Conservation (phyloP, 495 filamentous ascomycete genomes). For the Neurospora hispaniola region DNA sequence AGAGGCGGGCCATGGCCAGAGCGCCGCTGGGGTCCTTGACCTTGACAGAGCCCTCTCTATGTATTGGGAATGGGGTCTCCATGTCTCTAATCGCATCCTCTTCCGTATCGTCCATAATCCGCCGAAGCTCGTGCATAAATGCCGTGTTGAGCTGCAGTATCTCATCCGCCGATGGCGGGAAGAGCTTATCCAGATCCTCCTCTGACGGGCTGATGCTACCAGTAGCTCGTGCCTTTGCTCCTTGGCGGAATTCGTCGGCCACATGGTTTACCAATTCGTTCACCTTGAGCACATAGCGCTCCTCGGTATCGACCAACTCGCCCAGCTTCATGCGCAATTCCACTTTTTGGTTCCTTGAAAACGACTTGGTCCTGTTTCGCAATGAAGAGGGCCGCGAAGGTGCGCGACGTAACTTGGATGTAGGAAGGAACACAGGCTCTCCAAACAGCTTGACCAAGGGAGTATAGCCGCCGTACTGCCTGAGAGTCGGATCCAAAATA, state of each 20-base stretch:
- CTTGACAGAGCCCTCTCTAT: conserved; percentile 42
- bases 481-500: conserved; percentile 45
- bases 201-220: conserved; percentile 63
- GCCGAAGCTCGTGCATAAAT: conserved; percentile 65
- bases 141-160: conserved; percentile 70
- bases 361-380: conserved; percentile 52
- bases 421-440: conserved; percentile 75
- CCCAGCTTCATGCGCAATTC: conserved; percentile 79
- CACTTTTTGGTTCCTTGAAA: conserved; percentile 72
- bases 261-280: conserved; percentile 70
- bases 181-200: conserved; percentile 61
- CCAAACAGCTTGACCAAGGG: conserved; percentile 68
- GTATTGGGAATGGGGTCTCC: conserved; percentile 28
- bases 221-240: conserved; percentile 44
- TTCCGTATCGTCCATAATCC: conserved; percentile 73
- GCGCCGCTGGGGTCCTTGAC: conserved; percentile 62
- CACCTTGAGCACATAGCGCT: conserved; percentile 80
- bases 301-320: conserved; percentile 88
- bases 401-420: conserved; percentile 72
- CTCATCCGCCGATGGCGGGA: conserved; percentile 64
- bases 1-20: conserved; percentile 59
- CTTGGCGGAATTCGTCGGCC: conserved; percentile 59
- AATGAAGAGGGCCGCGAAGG: conserved; percentile 76
- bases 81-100: conserved; percentile 64
- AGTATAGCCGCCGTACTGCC: conserved; percentile 65